Evolutionary conservation across 2,329 filamentous ascomycete genomes (phyloP).

Genomic region (Aureobasidium melanogenum): DNA sequence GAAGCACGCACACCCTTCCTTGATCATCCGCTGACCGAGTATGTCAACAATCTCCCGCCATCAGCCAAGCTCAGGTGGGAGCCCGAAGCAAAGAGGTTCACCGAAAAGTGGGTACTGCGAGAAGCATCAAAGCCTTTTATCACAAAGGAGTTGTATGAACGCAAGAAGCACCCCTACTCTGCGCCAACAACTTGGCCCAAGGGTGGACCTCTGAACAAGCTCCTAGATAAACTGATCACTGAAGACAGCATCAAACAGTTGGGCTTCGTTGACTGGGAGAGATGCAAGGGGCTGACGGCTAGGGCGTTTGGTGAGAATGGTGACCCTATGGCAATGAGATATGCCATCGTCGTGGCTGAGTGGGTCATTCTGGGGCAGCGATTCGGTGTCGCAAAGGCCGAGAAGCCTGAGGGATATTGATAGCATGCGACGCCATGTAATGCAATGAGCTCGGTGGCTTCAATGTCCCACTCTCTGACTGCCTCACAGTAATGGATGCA

Average conservation of each 20-base stretch:
- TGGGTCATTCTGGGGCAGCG: conserved; percentile 38
- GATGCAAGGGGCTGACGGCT: conserved; percentile 25
- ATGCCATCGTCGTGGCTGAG: conserved; percentile 31
- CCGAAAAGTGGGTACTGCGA: conserved; percentile 43
- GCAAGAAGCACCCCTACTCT: conserved; percentile 41
- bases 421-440: neutral
- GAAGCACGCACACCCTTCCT: conserved; percentile 34
- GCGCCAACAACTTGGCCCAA: conserved; percentile 36
- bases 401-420: conserved; percentile 12
- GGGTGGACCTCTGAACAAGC: conserved; percentile 36
- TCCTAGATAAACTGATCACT: conserved; percentile 23
- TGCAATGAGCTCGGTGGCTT: neutral
- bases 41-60: conserved; percentile 30
- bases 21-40: conserved; percentile 32
- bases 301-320: conserved; percentile 31
- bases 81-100: conserved; percentile 20
- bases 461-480: neutral
- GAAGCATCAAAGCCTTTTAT: conserved; percentile 44
- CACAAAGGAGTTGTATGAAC: conserved; percentile 42
- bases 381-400: conserved; percentile 34
- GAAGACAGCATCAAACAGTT: conserved; percentile 20
- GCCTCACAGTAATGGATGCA: neutral
- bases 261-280: conserved; percentile 22
- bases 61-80: conserved; percentile 30
- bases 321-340: conserved; percentile 27